Evolutionary conservation across 2,329 filamentous ascomycete species (phyloP).

Genomic region (Hypoxylon sp.): DNA sequence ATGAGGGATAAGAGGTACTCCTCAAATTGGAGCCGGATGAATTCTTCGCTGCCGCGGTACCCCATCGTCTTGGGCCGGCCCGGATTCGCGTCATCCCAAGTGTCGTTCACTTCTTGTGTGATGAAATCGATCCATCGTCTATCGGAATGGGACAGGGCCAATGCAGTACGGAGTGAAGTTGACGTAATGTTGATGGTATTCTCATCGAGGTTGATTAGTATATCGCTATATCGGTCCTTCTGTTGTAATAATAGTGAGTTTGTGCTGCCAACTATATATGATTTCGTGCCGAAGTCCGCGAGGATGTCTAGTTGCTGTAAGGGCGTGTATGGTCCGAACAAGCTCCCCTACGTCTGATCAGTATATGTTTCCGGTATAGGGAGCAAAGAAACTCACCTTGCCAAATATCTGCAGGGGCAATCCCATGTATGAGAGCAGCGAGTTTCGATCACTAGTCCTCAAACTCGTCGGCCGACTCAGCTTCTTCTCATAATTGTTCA

Average conservation of each 20-base stretch:
- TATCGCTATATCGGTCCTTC: slow-evolving; percentile 95
- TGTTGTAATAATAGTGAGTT: slow-evolving; percentile 95
- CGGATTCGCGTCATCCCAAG: slow-evolving; percentile 95
- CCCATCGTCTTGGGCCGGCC: slow-evolving; percentile 93
- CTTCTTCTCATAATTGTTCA: slow-evolving; percentile 85
- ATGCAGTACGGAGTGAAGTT: slow-evolving; percentile 79
- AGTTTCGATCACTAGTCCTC: slow-evolving; percentile 91
- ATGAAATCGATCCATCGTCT: slow-evolving; percentile 97
- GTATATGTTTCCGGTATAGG: neutral
- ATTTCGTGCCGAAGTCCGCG: slow-evolving; percentile 94
- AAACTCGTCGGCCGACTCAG: slow-evolving; percentile 85
- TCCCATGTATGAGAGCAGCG: slow-evolving; percentile 93
- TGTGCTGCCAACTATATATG: slow-evolving; percentile 96
- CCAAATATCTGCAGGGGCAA: slow-evolving; percentile 95
- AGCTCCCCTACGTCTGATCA: slow-evolving; percentile 74
- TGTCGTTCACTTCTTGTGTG: slow-evolving; percentile 93
- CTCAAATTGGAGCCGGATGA: slow-evolving; percentile 96
- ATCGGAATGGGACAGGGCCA: slow-evolving; percentile 87
- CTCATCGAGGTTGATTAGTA: slow-evolving; percentile 96
- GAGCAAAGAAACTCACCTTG: slow-evolving; percentile 69
- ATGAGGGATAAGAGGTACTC: slow-evolving; percentile 93
- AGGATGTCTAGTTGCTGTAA: slow-evolving; percentile 95
- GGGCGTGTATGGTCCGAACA: slow-evolving; percentile 97
- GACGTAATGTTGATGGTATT: slow-evolving; percentile 88
- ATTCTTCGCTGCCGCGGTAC: slow-evolving; percentile 96